These are phyloP conservation scores for Triticum monococcum DNA, from an alignment of 176 grass and related monocot genomes.

Conservation along the genomic window DNA sequence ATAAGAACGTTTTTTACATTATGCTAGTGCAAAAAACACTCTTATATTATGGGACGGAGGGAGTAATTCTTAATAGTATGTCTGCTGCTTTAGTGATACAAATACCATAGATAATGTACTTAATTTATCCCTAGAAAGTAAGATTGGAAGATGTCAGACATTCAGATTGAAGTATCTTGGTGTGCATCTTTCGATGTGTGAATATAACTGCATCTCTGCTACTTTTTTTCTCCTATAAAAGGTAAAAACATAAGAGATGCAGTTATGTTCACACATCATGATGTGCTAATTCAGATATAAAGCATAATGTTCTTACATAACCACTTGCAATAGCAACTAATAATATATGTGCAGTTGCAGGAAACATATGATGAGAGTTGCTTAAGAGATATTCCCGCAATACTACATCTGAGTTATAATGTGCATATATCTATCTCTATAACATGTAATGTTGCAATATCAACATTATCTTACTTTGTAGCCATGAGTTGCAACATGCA, in stretches of 20 bases:
- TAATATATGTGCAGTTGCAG: constrained; percentile 1
- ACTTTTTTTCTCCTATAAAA: neutral
- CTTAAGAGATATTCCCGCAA: neutral
- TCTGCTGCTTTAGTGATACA: neutral
- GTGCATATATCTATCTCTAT: neutral
- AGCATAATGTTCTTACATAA: neutral
- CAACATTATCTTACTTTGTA: neutral
- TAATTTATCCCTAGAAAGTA: neutral
- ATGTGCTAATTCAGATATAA: neutral
- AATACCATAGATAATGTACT: neutral
- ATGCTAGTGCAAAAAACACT: too few species aligned
- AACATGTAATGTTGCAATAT: constrained; percentile 11
- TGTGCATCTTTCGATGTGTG: neutral
- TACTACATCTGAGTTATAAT: neutral
- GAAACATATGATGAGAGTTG: neutral
- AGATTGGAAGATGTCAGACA: neutral
- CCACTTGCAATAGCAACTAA: neutral
- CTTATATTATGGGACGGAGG: too few species aligned
- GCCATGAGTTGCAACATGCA: too few species aligned
- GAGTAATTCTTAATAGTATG: neutral
- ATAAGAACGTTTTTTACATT: too few species aligned
- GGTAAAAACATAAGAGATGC: neutral
- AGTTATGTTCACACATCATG: neutral
- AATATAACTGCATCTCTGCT: neutral
- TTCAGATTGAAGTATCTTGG: neutral